These are phyloP conservation scores for Pseudogymnoascus sp. DNA, from an alignment of 2,329 filamentous ascomycete genomes.

Conservation along the genomic window DNA sequence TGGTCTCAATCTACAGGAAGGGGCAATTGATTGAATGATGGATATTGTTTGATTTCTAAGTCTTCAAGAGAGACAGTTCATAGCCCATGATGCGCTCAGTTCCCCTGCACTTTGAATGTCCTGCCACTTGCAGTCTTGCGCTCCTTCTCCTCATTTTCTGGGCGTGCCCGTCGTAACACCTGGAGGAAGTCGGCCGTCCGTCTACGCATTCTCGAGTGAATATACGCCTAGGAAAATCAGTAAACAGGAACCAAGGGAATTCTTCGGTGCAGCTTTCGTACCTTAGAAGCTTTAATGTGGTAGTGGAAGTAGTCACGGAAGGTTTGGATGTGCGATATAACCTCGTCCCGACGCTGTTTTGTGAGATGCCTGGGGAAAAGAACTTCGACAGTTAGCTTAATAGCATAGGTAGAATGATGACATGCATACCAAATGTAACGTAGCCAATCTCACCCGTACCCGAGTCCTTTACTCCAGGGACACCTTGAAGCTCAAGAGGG, in stretches of 20 bases:
- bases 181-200: constrained; percentile 97
- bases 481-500: constrained; percentile 79
- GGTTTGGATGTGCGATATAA: constrained; percentile 98
- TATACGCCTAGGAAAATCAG: constrained; percentile 61
- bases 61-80: neutral
- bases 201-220: constrained; percentile 96
- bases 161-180: constrained; percentile 91
- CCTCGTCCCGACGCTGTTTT: constrained; percentile 80
- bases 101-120: constrained; percentile 58
- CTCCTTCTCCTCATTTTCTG: constrained; percentile 94
- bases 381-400: constrained; percentile 45
- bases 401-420: constrained; percentile 15
- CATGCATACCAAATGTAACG: constrained; percentile 78
- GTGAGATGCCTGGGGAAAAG: constrained; percentile 94
- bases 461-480: constrained; percentile 71
- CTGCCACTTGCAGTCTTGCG: constrained; percentile 95
- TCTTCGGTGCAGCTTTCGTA: constrained; percentile 25
- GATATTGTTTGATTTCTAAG: constrained; percentile 8
- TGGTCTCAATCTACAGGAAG: neutral
- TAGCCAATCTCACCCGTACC: constrained; percentile 87
- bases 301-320: constrained; percentile 99
- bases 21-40: neutral
- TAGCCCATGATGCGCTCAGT: constrained; percentile 12
- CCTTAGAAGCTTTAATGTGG: constrained; percentile 98
- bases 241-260: constrained; percentile 14